A percentile compares a stretch with the other conserved stretches of the same genome.
phyloP scores from a whole-genome alignment of 208 protist species.

The Acanthamoeba lenticulata region DNA sequence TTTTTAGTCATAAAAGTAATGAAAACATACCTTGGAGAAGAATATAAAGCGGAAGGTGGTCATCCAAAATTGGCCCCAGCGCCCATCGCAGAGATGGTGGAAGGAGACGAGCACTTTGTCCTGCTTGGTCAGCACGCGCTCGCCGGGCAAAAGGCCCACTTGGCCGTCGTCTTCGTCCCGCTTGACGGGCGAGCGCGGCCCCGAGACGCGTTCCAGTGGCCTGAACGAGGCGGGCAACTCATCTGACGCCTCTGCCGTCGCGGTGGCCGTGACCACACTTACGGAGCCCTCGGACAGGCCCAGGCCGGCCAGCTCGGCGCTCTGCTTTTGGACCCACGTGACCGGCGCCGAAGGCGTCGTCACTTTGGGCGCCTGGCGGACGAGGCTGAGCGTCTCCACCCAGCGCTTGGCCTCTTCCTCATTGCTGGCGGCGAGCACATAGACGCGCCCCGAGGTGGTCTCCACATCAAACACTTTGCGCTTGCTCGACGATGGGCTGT shows the following conservation, averaged over 20 bases:
- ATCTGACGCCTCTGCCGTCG: no score
- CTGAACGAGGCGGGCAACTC: no score
- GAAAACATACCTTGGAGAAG: neutral
- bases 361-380: neutral
- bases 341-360: neutral
- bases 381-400: neutral
- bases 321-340: neutral
- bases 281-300: neutral
- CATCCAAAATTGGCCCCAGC: neutral
- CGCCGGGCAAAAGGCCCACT: neutral
- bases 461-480: neutral
- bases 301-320: neutral
- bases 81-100: neutral
- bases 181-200: neutral
- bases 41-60: constrained; percentile 8
- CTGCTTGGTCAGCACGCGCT: neutral
- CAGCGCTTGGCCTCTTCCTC: neutral
- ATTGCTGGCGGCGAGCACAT: neutral
- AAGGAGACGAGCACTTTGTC: neutral
- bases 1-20: neutral
- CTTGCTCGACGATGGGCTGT: neutral
- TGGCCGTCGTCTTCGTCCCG: neutral
- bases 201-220: no score
- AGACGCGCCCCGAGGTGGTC: neutral
- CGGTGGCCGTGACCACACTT: neutral